phyloP scores from a whole-genome alignment of 441 rosid species.

The Euphorbia schlechtendalii region DNA sequence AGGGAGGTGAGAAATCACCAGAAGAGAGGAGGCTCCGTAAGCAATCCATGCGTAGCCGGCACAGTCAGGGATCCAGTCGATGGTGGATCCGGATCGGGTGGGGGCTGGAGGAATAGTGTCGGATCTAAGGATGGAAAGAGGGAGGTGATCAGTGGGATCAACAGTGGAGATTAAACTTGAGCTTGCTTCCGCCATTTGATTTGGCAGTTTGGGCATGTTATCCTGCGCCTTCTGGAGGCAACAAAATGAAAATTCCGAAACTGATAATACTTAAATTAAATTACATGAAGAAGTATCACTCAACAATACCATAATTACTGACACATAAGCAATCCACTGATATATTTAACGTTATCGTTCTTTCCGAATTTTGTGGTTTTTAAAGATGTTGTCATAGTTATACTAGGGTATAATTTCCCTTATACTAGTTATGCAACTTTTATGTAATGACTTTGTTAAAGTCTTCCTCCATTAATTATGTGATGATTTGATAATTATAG shows the following conservation, averaged over 20 bases:
- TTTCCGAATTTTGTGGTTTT: too few relatives aligned
- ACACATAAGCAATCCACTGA: too few relatives aligned
- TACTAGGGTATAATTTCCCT: too few relatives aligned
- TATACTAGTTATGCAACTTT: too few relatives aligned
- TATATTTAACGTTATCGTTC: too few relatives aligned
- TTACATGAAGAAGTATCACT: too few relatives aligned
- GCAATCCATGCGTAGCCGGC: slow-evolving; percentile 92
- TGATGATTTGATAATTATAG: too few relatives aligned
- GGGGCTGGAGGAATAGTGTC: slow-evolving; percentile 74
- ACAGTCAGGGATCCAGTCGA: slow-evolving; percentile 88
- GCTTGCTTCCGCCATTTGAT: slow-evolving; percentile 35
- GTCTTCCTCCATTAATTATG: too few relatives aligned
- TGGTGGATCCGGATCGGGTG: slow-evolving; percentile 47
- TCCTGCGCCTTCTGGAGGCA: not conserved
- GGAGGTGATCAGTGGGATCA: slow-evolving; percentile 50
- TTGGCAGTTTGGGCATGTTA: not conserved
- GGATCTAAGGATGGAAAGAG: slow-evolving; percentile 54
- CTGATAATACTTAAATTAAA: too few relatives aligned
- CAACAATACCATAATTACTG: too few relatives aligned
- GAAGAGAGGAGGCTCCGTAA: slow-evolving; percentile 85
- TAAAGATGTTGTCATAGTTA: too few relatives aligned
- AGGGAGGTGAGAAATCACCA: slow-evolving; percentile 85
- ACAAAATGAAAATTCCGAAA: not conserved
- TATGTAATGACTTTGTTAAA: too few relatives aligned
- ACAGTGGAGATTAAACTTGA: slow-evolving; percentile 2